Base-by-base conservation (phyloP, 2,329 filamentous ascomycete genomes). In the Tolypocladium inflatum region DNA sequence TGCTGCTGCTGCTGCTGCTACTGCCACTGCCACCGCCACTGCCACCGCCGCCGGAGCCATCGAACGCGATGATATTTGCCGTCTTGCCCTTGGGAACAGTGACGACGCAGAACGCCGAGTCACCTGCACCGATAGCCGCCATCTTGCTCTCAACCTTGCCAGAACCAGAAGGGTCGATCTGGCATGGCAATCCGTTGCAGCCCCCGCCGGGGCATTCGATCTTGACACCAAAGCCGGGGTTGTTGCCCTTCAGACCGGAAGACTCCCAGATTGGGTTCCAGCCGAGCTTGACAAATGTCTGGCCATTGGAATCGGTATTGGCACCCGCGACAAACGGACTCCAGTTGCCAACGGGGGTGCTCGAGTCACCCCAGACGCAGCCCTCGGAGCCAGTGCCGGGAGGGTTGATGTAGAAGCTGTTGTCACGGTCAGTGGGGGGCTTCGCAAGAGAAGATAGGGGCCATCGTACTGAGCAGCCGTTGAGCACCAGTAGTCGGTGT, bases 101-200 rank as follows among this genome's bases (percentile, higher is more conserved):
- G 15, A 89, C 89, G 54, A 91, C 88, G 65, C 89, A 93, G 72
- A 90, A 92, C 48, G 78, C 75, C 21, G 84, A 82, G 64, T 81
- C 85, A 37, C 88, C 88, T 19, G 88, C 89, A 55, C 89, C 88
- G 19, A 73, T 72, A 43, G 81, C 75, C 37, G 73, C 67, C 23
- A 78, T 71, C 21, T 78, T 71, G 65, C 86, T 87, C 10, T 72
- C 76, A 58, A 91, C 83, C 48, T 79, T 78, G 56, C 83, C 84
- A 57, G 85, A 76, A 11, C 69, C 75, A 54, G 77, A 74, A 7
- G 87, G 84, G 64, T 89, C 81, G 63, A 91, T 90, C 60, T 79
- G 78, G 74, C 89, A 92, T 10, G 89, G 89, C n/a, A 89, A 74
- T 17, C 88, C 88, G 65, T 85, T 85, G 76, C 89, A 93, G 58